Percentiles rank a stretch among this genome's conserved stretches.
Conservation (phyloP, 2,329 filamentous ascomycete genomes). For the Ilyonectria destructans region DNA sequence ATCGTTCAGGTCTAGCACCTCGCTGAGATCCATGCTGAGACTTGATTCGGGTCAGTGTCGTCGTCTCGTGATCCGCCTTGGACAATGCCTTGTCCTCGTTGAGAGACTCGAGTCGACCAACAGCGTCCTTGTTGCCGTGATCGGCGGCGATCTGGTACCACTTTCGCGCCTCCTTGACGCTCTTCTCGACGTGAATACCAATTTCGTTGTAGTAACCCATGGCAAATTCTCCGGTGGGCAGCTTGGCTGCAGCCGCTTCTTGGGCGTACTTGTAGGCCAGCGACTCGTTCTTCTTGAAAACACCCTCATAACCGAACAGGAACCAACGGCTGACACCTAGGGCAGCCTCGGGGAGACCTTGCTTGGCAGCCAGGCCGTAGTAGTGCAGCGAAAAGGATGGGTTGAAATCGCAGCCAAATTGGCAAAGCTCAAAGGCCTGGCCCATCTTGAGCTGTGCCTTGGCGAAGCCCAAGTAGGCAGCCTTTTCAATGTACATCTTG, state of each 20-base stretch:
- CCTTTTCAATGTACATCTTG: conserved; percentile 93
- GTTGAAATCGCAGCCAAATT: conserved; percentile 95
- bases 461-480: conserved; percentile 94
- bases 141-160: conserved; percentile 95
- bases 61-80: conserved; percentile 92
- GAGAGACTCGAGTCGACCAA: conserved; percentile 86
- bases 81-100: conserved; percentile 87
- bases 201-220: conserved; percentile 99
- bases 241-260: conserved; percentile 84
- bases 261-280: conserved; percentile 93
- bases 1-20: conserved; percentile 73
- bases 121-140: conserved; percentile 93
- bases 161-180: conserved; percentile 83
- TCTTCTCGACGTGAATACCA: conserved; percentile 90
- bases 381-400: conserved; percentile 95
- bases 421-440: conserved; percentile 93
- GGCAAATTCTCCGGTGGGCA: conserved; percentile 94
- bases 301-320: conserved; percentile 91
- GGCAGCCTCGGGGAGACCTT: conserved; percentile 94
- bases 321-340: conserved; percentile 99
- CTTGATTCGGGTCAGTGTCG: conserved; percentile 91
- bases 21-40: conserved; percentile 81
- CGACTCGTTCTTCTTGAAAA: conserved; percentile 96
- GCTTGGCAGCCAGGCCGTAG: conserved; percentile 91
- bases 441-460: conserved; percentile 99